Evolutionary conservation across 345 rosid genomes (phyloP).

Genomic region (thale cress (Arabidopsis thaliana)): TAIR10.1 NC_003075.7:16781001-16781500

Average conservation of each 20-base stretch:
- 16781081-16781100: conserved; percentile 55
- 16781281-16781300: conserved; percentile 31
- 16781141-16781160: conserved; percentile 47
- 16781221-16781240: conserved; percentile 43
- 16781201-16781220: conserved; percentile 47
- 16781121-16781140: conserved; percentile 28
- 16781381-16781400: conserved; percentile 36
- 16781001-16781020: conserved; percentile 51
- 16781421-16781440: conserved; percentile 37
- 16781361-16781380: conserved; percentile 42
- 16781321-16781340: conserved; percentile 1
- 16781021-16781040: conserved; percentile 40
- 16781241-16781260: conserved; percentile 36
- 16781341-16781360: conserved; percentile 44
- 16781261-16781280: conserved; percentile 23
- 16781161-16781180: conserved; percentile 37
- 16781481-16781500: conserved; percentile 44
- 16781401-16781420: conserved; percentile 40
- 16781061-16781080: conserved; percentile 66
- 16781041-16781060: conserved; percentile 58
- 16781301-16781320: conserved; percentile 8
- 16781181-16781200: conserved; percentile 46
- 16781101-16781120: conserved; percentile 42
- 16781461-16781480: conserved; percentile 53
- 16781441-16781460: conserved; percentile 37